Evolutionary conservation across 441 rosid species (phyloP).

Genomic region (Euphorbia schlechtendalii): DNA sequence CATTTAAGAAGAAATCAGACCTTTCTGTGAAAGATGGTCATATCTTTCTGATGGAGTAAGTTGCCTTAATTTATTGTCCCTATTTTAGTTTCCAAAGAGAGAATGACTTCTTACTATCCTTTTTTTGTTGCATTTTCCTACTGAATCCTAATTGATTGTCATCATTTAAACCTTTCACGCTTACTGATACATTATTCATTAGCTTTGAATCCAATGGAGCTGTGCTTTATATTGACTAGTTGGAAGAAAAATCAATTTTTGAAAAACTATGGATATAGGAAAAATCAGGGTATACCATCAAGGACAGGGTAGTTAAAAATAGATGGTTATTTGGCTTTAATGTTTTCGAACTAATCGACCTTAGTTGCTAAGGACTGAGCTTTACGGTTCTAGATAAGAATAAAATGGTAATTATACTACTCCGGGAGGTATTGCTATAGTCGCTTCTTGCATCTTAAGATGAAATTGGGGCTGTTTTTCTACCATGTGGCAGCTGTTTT

Average conservation of each 20-base stretch:
- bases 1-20: constrained; percentile 99
- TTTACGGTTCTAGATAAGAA: no score
- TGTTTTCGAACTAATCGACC: no score
- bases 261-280: not conserved
- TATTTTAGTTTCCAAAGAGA: not conserved
- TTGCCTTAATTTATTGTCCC: constrained; percentile 1
- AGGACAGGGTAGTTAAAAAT: no score
- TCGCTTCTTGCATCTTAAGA: not conserved
- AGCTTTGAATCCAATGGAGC: not conserved
- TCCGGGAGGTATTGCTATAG: no score
- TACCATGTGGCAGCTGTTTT: not conserved
- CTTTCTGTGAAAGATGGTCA: constrained; percentile 97
- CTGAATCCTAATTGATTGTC: not conserved
- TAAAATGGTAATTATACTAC: no score
- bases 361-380: no score
- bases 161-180: not conserved
- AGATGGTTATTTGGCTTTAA: no score
- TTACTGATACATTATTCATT: not conserved
- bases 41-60: constrained; percentile 96
- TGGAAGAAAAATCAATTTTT: not conserved
- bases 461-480: not conserved
- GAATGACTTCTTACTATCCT: not conserved
- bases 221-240: not conserved
- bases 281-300: not conserved
- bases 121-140: not conserved